These are phyloP conservation scores for Tetraselmis striata DNA, from an alignment of 139 green algal species.

Conservation along the genomic window DNA sequence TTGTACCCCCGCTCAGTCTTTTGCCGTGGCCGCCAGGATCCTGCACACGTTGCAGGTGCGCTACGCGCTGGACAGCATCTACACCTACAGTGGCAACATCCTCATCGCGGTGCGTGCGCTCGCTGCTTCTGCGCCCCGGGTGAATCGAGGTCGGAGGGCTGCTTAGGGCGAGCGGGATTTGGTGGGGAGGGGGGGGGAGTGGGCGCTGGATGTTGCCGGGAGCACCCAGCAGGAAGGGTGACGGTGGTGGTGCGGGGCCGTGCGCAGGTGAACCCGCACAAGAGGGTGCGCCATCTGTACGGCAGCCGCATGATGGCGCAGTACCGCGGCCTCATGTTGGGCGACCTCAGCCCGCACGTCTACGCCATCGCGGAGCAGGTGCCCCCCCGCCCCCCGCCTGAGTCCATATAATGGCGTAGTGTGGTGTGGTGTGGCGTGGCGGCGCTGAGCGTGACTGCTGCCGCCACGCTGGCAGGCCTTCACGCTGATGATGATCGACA, in stretches of 20 bases:
- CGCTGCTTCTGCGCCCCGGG: not conserved
- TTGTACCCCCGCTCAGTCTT: too few relatives aligned
- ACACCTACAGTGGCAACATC: conserved; percentile 82
- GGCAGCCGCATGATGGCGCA: conserved; percentile 73
- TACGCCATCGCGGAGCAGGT: conserved; percentile 76
- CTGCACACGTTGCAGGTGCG: conserved; percentile 67
- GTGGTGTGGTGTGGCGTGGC: too few relatives aligned
- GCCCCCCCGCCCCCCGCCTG: too few relatives aligned
- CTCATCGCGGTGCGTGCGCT: conserved; percentile 58
- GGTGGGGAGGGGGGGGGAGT: not conserved
- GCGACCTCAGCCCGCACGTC: conserved; percentile 71
- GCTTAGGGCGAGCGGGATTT: not conserved
- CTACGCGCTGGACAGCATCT: conserved; percentile 74
- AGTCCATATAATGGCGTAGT: too few relatives aligned
- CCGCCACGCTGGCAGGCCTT: too few relatives aligned
- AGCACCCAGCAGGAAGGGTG: not conserved
- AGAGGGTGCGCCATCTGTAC: conserved; percentile 67
- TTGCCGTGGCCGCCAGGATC: too few relatives aligned
- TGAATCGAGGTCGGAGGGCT: not conserved
- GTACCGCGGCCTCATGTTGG: conserved; percentile 59
- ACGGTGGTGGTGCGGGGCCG: not conserved
- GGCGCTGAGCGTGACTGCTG: too few relatives aligned
- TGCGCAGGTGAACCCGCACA: conserved; percentile 70
- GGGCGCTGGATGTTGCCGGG: not conserved
- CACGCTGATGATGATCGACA: conserved; percentile 53